These are phyloP conservation scores for Blastocystis sp. DNA, from an alignment of 352 stramenopile genomes.

Conservation along the genomic window DNA sequence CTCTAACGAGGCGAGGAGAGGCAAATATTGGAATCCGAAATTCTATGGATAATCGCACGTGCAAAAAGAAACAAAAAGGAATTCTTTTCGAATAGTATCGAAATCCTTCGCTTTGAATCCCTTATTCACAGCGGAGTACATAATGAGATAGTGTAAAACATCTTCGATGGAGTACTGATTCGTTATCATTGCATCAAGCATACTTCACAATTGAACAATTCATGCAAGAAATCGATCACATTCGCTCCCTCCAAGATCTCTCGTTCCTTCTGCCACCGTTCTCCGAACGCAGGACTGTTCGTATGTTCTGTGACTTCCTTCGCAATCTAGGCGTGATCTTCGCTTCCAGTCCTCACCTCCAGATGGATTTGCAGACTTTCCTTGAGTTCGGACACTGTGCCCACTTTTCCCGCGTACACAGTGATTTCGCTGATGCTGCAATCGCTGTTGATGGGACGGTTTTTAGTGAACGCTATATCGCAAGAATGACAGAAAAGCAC, in stretches of 20 bases:
- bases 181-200: not conserved
- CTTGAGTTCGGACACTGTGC: not conserved
- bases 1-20: not conserved
- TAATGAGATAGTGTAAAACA: constrained; percentile 31
- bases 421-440: constrained; percentile 28
- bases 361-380: constrained; percentile 48
- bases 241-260: constrained; percentile 30
- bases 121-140: constrained; percentile 31
- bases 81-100: not conserved
- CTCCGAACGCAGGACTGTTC: not conserved
- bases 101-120: constrained; percentile 49
- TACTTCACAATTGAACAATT: constrained; percentile 5
- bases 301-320: not conserved
- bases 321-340: not conserved
- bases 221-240: not conserved
- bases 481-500: not conserved
- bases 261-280: constrained; percentile 25
- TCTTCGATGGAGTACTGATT: not conserved
- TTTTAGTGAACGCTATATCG: constrained; percentile 21
- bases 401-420: constrained; percentile 12
- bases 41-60: not conserved
- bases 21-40: constrained; percentile 14
- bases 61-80: not conserved
- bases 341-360: not conserved
- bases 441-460: not conserved